Conservation (phyloP, 2,329 filamentous ascomycete species). For the Septoria petroselini region DNA sequence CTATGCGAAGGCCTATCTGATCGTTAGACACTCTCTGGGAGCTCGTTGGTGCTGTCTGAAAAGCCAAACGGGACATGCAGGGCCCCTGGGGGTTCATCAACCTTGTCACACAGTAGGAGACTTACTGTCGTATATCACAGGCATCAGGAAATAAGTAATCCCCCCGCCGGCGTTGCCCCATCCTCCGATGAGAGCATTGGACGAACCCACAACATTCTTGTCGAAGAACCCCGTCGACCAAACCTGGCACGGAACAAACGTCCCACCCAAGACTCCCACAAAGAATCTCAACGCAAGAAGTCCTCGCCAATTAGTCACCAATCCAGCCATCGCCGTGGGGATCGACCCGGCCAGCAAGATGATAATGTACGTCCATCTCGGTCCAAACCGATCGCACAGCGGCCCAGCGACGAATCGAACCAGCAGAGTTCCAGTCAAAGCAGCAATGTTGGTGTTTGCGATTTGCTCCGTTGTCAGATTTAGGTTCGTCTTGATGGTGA, state of each 20-base stretch:
- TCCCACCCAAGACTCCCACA: slow-evolving; percentile 71
- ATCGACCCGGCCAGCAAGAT: slow-evolving; percentile 71
- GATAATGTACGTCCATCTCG: slow-evolving; percentile 72
- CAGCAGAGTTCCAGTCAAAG: slow-evolving; percentile 69
- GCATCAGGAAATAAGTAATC: slow-evolving; percentile 92
- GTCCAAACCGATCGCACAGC: slow-evolving; percentile 76
- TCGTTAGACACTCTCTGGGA: neutral
- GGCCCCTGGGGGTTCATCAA: too few relatives aligned
- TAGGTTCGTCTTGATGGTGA: slow-evolving; percentile 77
- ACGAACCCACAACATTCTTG: slow-evolving; percentile 84
- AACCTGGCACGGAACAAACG: slow-evolving; percentile 82
- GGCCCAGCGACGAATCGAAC: slow-evolving; percentile 75
- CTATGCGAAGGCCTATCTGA: slow-evolving; percentile 52
- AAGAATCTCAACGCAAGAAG: slow-evolving; percentile 73
- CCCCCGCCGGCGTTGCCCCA: slow-evolving; percentile 85
- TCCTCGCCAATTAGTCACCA: slow-evolving; percentile 63
- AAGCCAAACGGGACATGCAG: too few relatives aligned
- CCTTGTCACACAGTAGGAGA: too few relatives aligned
- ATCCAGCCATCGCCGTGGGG: slow-evolving; percentile 77
- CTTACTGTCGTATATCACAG: slow-evolving; percentile 70
- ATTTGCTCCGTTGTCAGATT: slow-evolving; percentile 67
- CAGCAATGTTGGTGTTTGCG: slow-evolving; percentile 86
- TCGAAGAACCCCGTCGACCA: slow-evolving; percentile 92
- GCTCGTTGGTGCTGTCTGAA: too few relatives aligned
- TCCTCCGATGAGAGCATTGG: slow-evolving; percentile 78